phyloP scores from a whole-genome alignment of 179 eudicot species.

The Beta macrorhiza region DNA sequence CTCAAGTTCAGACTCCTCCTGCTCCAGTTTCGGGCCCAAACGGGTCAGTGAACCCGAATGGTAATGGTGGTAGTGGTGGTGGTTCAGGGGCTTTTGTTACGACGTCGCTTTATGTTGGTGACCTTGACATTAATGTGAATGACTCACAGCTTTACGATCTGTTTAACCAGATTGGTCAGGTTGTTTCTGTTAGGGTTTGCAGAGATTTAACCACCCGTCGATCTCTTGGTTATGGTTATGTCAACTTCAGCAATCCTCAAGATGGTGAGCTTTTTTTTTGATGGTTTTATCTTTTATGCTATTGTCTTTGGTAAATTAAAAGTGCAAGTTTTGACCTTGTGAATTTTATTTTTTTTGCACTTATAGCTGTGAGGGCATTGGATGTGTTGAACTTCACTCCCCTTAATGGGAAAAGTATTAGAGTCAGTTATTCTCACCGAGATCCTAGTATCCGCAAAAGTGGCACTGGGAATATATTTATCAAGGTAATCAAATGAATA shows the following conservation, averaged over 20 bases:
- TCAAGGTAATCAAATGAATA: not conserved
- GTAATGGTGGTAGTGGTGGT: slow-evolving; percentile 31
- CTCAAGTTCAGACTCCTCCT: slow-evolving; percentile 5
- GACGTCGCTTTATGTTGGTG: slow-evolving; percentile 50
- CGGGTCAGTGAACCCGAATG: slow-evolving; percentile 5
- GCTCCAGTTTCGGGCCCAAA: not conserved
- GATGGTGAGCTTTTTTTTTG: not conserved
- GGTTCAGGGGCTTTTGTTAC: slow-evolving; percentile 20
- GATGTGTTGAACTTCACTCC: slow-evolving; percentile 24
- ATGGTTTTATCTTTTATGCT: not conserved
- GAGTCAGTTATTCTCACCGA: slow-evolving; percentile 28
- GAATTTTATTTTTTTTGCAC: too few relatives aligned
- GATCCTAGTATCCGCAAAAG: slow-evolving; percentile 30
- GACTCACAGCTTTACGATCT: slow-evolving; percentile 43
- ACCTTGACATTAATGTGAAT: slow-evolving; percentile 38
- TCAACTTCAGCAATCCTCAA: slow-evolving; percentile 33
- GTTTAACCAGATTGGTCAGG: slow-evolving; percentile 39
- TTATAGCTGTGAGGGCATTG: slow-evolving; percentile 20
- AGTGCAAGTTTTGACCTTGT: not conserved
- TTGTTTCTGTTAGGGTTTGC: slow-evolving; percentile 48
- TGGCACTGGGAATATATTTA: slow-evolving; percentile 17
- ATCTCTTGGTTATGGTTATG: slow-evolving; percentile 52
- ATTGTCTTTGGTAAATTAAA: not conserved
- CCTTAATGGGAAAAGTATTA: slow-evolving; percentile 19
- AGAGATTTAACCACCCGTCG: slow-evolving; percentile 34